Evolutionary conservation across 257 asterid species (phyloP).

Genomic region (Ilex aquifolium): DNA sequence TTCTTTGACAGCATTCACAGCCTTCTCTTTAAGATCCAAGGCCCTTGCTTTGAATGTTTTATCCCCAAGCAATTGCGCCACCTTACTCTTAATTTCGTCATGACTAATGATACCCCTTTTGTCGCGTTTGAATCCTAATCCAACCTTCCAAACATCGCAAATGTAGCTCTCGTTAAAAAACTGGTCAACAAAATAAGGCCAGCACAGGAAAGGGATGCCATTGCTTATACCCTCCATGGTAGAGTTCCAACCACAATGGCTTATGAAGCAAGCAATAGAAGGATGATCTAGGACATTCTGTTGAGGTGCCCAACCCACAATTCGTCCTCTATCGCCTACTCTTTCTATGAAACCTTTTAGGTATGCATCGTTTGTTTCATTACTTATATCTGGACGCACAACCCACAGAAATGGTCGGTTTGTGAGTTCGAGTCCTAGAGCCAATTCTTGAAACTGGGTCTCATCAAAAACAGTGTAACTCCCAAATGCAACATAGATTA

Average conservation of each 20-base stretch:
- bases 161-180: slow-evolving; percentile 44
- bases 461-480: slow-evolving; percentile 17
- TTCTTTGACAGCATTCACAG: slow-evolving; percentile 17
- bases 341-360: slow-evolving; percentile 22
- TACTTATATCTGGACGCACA: slow-evolving; percentile 13
- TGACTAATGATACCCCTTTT: slow-evolving; percentile 13
- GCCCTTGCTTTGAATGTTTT: slow-evolving; percentile 29
- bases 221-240: slow-evolving; percentile 41
- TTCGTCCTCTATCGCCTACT: slow-evolving; percentile 23
- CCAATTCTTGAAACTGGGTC: slow-evolving; percentile 33
- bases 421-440: slow-evolving; percentile 34
- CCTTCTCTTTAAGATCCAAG: slow-evolving; percentile 24
- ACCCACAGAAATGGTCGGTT: slow-evolving; percentile 43
- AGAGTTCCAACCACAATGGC: slow-evolving; percentile 80
- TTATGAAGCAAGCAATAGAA: slow-evolving; percentile 49
- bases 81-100: slow-evolving; percentile 34
- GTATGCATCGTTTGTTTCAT: background rate
- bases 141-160: slow-evolving; percentile 58
- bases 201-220: slow-evolving; percentile 48
- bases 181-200: slow-evolving; percentile 61
- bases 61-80: slow-evolving; percentile 25
- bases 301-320: slow-evolving; percentile 49
- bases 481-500: slow-evolving; percentile 42
- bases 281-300: slow-evolving; percentile 49
- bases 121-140: slow-evolving; percentile 24